These are phyloP conservation scores for Aspergillus sclerotioniger DNA, from an alignment of 495 filamentous ascomycete species.

Conservation along the genomic window DNA sequence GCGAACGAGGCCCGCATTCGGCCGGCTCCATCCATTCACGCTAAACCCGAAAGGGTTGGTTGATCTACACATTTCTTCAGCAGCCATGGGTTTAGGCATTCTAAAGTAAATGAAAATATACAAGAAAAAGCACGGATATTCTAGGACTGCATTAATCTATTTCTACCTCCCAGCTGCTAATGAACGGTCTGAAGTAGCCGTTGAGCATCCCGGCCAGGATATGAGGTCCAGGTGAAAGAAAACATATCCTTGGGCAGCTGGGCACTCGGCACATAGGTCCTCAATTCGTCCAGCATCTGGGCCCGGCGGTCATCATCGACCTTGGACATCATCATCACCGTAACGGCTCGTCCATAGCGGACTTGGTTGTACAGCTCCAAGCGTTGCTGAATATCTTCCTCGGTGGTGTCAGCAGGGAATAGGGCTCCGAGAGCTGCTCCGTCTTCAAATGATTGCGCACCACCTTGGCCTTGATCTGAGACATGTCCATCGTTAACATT, in stretches of 20 bases:
- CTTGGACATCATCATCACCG: slow-evolving; percentile 27
- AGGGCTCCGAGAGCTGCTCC: slow-evolving; percentile 38
- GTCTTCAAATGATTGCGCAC: slow-evolving; percentile 48
- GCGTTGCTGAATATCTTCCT: slow-evolving; percentile 16
- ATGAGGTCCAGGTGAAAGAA: slow-evolving; percentile 19
- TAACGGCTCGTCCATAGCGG: slow-evolving; percentile 21
- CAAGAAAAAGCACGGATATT: too few species aligned
- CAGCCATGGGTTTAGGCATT: background rate
- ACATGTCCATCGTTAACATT: too few species aligned
- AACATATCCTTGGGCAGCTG: slow-evolving; percentile 20
- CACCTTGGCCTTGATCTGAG: slow-evolving; percentile 48
- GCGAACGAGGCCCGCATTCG: too few species aligned
- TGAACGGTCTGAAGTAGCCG: background rate
- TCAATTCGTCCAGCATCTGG: slow-evolving; percentile 22
- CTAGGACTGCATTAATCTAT: background rate
- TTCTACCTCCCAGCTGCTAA: too few species aligned
- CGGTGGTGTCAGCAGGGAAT: slow-evolving; percentile 15
- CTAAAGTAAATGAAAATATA: background rate
- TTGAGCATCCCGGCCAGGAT: slow-evolving; percentile 12
- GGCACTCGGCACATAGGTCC: slow-evolving; percentile 19
- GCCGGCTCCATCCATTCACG: too few species aligned
- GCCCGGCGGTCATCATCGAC: slow-evolving; percentile 14
- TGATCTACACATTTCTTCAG: too few species aligned
- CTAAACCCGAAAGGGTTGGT: too few species aligned
- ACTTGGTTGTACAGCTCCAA: slow-evolving; percentile 23